Conservation (phyloP, 2,329 filamentous ascomycete species). For the Alternaria viburni region DNA sequence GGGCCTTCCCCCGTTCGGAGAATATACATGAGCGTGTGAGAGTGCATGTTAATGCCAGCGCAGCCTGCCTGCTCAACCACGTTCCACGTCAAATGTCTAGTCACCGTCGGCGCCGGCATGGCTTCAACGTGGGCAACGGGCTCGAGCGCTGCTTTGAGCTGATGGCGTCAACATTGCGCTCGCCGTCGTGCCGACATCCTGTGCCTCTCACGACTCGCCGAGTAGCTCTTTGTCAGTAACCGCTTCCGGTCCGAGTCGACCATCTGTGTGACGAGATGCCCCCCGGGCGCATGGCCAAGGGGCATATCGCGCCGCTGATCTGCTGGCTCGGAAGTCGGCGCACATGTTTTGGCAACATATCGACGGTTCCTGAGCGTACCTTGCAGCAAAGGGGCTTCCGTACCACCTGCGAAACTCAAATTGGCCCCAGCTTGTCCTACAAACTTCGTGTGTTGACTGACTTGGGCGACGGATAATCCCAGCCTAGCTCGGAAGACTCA, state of each 20-base stretch:
- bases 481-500: constrained; percentile 14
- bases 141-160: constrained; percentile 27
- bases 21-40: constrained; percentile 10
- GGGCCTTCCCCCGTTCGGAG: constrained; percentile 23
- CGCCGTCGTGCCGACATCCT: constrained; percentile 14
- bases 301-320: constrained; percentile 34
- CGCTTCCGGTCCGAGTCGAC: constrained; percentile 27
- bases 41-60: neutral
- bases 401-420: constrained; percentile 39
- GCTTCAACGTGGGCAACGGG: constrained; percentile 21
- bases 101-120: constrained; percentile 4
- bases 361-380: constrained; percentile 37
- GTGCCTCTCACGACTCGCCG: constrained; percentile 29
- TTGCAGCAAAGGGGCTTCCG: constrained; percentile 42
- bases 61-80: constrained; percentile 1
- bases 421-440: constrained; percentile 31
- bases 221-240: constrained; percentile 23
- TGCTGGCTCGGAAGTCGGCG: constrained; percentile 35
- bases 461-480: constrained; percentile 29
- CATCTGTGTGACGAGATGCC: constrained; percentile 31
- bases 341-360: constrained; percentile 14
- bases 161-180: constrained; percentile 23
- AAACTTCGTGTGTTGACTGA: constrained; percentile 24
- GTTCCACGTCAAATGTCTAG: constrained; percentile 6
- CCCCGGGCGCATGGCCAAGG: constrained; percentile 40